Conservation (phyloP, 306 rosid species). For the barrel medic (Medicago truncatula) region MtrunA17r5.0-ANR NC_053043.1:13830001-13830500, state of each 20-base stretch:
- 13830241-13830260: conserved; percentile 1
- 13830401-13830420: background rate
- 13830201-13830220: conserved; percentile 67
- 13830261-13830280: conserved; percentile 1
- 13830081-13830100: too few relatives aligned
- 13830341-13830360: conserved; percentile 85
- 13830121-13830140: conserved; percentile 27
- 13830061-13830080: too few relatives aligned
- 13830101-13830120: background rate
- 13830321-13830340: conserved; percentile 75
- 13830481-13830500: background rate
- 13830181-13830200: conserved; percentile 81
- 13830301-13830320: conserved; percentile 81
- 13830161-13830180: conserved; percentile 88
- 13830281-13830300: conserved; percentile 60
- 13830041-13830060: too few relatives aligned
- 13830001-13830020: too few relatives aligned
- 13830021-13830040: too few relatives aligned
- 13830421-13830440: too few relatives aligned
- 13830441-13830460: too few relatives aligned
- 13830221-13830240: conserved; percentile 32
- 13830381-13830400: conserved; percentile 25
- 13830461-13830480: background rate
- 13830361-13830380: conserved; percentile 83
- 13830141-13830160: conserved; percentile 53